Evolutionary conservation across 2,329 filamentous ascomycete genomes (phyloP), one percentile per base, ranked within the genome.

Genomic region (Ophiostoma ips): DNA sequence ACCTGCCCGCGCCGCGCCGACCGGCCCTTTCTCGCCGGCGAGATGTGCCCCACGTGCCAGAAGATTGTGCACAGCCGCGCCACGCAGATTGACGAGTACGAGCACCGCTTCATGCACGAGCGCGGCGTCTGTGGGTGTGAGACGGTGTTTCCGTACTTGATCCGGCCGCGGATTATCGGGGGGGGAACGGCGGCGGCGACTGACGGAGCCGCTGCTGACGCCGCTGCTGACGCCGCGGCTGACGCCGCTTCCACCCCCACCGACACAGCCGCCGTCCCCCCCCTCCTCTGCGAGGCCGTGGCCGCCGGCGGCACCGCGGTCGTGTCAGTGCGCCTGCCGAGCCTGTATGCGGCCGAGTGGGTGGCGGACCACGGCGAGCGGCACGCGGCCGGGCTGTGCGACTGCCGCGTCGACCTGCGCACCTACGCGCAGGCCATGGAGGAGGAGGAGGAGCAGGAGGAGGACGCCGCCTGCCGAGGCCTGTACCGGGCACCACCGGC

Each of bases 21-120:
- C 5, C 61, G 63, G 7, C 62, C 64, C 2, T 60, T 63, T 38
- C 57, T 64, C 5, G 58, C 60, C 0, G 46, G 55, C 3, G 60
- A 58, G 33, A 66, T 68, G 63, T 71, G 68, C 47, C 56, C 61
- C 0, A 52, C 62, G 2, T 71, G 68, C 56, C 60, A 60, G 41
- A 62, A 67, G 5, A 59, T 66, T 35, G 46, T 69, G 1, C 68
- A 70, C 57, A 60, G 59, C 28, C 63, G 68, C 16, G 64, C 59
- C 50, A 62, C 67, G 0, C 60, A 69, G 49, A 65, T 70, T 44
- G 56, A 63, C 5, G 66, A 69, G 56, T 61, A 59, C 52, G 67
- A 70, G 60, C 68, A 70, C 55, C 64, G 63, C 12, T 71, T 64
- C 60, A 65, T 69, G 57, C 68, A 71, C 57, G 65, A 66, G 56